Evolutionary conservation across 2,329 filamentous ascomycete genomes (phyloP), one percentile per base, ranked within the genome.

Genomic region (Fusarium hainanense): DNA sequence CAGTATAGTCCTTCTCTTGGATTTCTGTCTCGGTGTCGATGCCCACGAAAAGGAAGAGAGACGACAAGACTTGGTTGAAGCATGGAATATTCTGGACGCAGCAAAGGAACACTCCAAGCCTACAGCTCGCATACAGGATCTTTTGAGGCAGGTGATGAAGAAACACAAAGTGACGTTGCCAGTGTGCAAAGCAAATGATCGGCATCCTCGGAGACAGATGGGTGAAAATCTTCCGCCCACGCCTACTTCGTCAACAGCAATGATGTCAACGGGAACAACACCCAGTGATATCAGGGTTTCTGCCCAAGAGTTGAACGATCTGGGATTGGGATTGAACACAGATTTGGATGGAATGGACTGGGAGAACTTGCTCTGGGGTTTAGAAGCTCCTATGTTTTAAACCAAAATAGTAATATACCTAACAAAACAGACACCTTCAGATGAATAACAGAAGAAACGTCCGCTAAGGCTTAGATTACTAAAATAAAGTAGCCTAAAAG

Each of bases 321-420:
- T 78, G 2, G 76, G 76, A 28, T 71, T 73, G 0, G 76, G 76
- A 27, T 71, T 73, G 0, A 72, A 73, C 20, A 76, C 77, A 72
- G 74, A 78, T n/a, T 50, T 80, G 23, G 77, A 80, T 44, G 71
- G 71, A 8, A 77, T 80, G 65, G 78, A 80, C 48, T 80, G 79
- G 77, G 78, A 80, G 41, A 74, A 73, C 44, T 55, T 80, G 16
- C 74, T 80, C 51, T 79, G 77, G 73, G 76, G 77, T 1, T 52
- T 80, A 23, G 79, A 80, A 47, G 73, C 78, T 20, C 76, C 78
- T 3, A 76, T 80, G 40, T 75, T 79, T n/a, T 37, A n/a, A 37
- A n/a, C 5, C 18, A 37, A n/a, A n/a, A 37, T 37, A n/a, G 34
- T 10, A 5, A n/a, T n/a, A 37, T n/a, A 2, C 16, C 3, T 12